Percentiles rank a stretch among this genome's conserved stretches.
Evolutionary conservation across 371 early-diverging fungal genomes (phyloP).

Genomic region (Mortierella polycephala): DNA sequence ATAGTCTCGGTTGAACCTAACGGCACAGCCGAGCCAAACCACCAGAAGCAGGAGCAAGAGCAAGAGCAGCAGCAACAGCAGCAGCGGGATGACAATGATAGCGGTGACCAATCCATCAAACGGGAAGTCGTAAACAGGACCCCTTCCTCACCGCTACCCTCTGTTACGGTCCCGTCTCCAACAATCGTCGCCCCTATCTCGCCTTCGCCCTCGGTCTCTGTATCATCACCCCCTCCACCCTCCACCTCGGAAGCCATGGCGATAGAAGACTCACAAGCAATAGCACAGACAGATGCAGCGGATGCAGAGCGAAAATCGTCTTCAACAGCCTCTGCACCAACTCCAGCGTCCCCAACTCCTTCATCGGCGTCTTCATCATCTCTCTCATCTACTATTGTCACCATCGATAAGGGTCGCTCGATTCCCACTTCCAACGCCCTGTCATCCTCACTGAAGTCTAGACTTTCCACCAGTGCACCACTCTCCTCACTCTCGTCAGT

Average conservation of each 20-base stretch:
- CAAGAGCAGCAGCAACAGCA: conserved; percentile 1
- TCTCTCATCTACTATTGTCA: conserved; percentile 12
- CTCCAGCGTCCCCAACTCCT: conserved; percentile 23
- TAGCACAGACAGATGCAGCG: neutral
- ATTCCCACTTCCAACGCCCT: conserved; percentile 53
- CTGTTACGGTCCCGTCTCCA: neutral
- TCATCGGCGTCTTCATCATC: conserved; percentile 7
- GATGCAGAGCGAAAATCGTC: neutral
- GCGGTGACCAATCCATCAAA: neutral
- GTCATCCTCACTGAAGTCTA: conserved; percentile 39
- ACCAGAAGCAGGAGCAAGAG: neutral
- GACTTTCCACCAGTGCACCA: conserved; percentile 41
- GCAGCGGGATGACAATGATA: neutral
- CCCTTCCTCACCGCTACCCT: conserved; percentile 10
- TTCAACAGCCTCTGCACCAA: conserved; percentile 7
- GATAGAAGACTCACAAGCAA: conserved; percentile 4
- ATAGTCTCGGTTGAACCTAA: conserved; percentile 16
- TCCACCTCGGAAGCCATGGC: conserved; percentile 3
- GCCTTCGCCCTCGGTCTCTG: conserved; percentile 24
- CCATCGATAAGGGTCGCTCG: conserved; percentile 46
- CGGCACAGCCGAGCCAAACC: conserved; percentile 1
- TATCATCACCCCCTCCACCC: conserved; percentile 19
- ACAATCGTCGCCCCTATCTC: conserved; percentile 15
- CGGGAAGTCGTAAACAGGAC: neutral
- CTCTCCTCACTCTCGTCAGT: conserved; percentile 52